Evolutionary conservation across 352 stramenopile species (phyloP).

Genomic region (Globisporangium mamillatum): DNA sequence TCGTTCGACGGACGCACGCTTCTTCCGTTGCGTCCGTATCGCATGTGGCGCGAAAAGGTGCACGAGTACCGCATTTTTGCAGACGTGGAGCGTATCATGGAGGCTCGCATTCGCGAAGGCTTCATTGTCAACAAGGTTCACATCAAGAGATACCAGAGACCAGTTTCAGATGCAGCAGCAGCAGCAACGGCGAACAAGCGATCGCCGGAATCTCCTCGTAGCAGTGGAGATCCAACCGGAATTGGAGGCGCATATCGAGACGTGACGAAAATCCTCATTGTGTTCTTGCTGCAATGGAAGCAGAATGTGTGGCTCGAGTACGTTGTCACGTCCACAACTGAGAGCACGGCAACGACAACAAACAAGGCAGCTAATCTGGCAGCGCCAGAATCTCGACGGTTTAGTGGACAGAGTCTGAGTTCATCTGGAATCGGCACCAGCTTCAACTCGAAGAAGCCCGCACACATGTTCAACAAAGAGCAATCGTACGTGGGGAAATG

Average conservation of each 20-base stretch:
- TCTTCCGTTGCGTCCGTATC: slow-evolving; percentile 70
- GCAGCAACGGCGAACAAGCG: slow-evolving; percentile 16
- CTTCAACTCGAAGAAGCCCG: slow-evolving; percentile 27
- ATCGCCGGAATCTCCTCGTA: slow-evolving; percentile 9
- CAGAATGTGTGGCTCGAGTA: slow-evolving; percentile 90
- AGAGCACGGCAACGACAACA: slow-evolving; percentile 20
- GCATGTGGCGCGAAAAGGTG: slow-evolving; percentile 86
- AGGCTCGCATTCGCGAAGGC: slow-evolving; percentile 76
- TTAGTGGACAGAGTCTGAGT: slow-evolving; percentile 11
- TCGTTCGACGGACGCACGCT: slow-evolving; percentile 66
- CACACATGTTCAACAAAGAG: slow-evolving; percentile 35
- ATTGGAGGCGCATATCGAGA: slow-evolving; percentile 19
- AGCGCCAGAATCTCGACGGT: slow-evolving; percentile 1
- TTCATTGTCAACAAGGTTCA: slow-evolving; percentile 84
- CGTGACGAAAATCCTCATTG: slow-evolving; percentile 69
- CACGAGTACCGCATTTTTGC: slow-evolving; percentile 87
- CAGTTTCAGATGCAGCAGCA: slow-evolving; percentile 16
- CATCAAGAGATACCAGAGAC: slow-evolving; percentile 47
- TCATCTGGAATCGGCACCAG: slow-evolving; percentile 11
- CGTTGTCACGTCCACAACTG: slow-evolving; percentile 69
- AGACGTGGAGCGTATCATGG: slow-evolving; percentile 76
- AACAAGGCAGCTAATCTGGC: background rate
- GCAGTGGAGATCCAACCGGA: slow-evolving; percentile 1
- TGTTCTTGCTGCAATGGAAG: slow-evolving; percentile 87
- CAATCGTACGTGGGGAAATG: slow-evolving; percentile 36